Base-by-base conservation (phyloP, 2,329 filamentous ascomycete species). In the Aspergillus fijiensis region DNA sequence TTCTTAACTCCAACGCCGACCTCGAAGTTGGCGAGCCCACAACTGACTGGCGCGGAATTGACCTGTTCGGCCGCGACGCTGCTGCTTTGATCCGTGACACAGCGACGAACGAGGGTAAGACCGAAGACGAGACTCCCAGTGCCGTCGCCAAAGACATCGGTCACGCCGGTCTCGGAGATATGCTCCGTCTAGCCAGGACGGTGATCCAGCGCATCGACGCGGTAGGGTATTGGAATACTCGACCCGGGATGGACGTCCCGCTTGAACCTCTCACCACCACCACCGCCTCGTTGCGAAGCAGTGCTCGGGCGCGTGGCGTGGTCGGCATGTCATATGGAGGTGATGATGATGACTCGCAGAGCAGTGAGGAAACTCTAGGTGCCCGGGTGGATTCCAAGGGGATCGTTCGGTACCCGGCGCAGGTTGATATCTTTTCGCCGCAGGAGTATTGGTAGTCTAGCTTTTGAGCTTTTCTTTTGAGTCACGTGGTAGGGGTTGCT, bases 121-220 rank as follows among this genome's bases (percentile, higher is more conserved):
- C 33, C 9, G 39, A 45, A 19, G 6, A 14, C 27, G 12, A 21
- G 49, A 45, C 12, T 49, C 39, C 39, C 1, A 64, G 64, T 3
- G 59, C 63, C 33, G 65, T 74, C 47, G 66, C 67, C n/a, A 42
- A 55, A 9, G 62, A 63, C 11, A 65, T 77, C 27, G 72, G 74
- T 16, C 47, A 47, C 19, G 60, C 66, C 5, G 69, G 70, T 10
- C 59, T 72, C 6, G 67, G 67, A 4, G 63, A 69, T 19, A 67
- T 77, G 23, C 66, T 74, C n/a, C 61, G 67, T 7, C 51, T 74
- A 16, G 68, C 72, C 0, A 73, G 70, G n/a, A 64, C 59, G 0
- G 63, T 79, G 7, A 69, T 78, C 19, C 64, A 72, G 31, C 73
- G 71, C 14, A 76, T 79, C 21, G 76, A 80, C 57, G 68, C 39